A percentile compares a stretch with the other conserved stretches of the same genome.
These are phyloP conservation scores for Tricharina praecox DNA, from an alignment of 495 filamentous ascomycete genomes.

Conservation along the genomic window DNA sequence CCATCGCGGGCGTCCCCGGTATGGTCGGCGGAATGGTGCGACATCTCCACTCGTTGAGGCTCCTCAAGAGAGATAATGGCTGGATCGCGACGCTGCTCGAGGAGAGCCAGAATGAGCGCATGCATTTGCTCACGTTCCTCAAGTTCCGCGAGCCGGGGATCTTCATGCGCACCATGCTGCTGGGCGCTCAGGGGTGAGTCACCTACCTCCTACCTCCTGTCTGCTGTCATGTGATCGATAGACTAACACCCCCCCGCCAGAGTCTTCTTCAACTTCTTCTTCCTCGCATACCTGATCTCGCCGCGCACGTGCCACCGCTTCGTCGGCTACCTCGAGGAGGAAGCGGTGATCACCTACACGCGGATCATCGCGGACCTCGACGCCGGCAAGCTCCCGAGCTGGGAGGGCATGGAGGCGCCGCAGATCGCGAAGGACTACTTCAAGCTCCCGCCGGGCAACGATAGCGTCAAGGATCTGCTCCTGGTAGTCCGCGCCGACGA, in stretches of 20 bases:
- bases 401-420: conserved; percentile 60
- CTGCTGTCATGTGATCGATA: conserved; percentile 23
- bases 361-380: conserved; percentile 75
- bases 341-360: conserved; percentile 90
- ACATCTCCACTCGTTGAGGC: conserved; percentile 65
- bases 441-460: conserved; percentile 71
- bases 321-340: conserved; percentile 92
- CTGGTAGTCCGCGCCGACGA: conserved; percentile 86
- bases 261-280: conserved; percentile 90
- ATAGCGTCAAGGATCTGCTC: conserved; percentile 70
- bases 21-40: conserved; percentile 94
- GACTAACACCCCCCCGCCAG: conserved; percentile 38
- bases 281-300: conserved; percentile 74
- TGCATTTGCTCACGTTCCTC: conserved; percentile 90
- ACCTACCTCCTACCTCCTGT: conserved; percentile 46
- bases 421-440: conserved; percentile 74
- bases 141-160: conserved; percentile 73
- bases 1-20: conserved; percentile 79
- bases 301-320: conserved; percentile 87
- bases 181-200: conserved; percentile 59
- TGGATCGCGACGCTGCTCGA: conserved; percentile 96
- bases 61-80: conserved; percentile 83
- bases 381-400: conserved; percentile 60
- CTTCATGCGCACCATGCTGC: conserved; percentile 54
- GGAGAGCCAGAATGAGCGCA: conserved; percentile 88